Evolutionary conservation across 2,329 filamentous ascomycete genomes (phyloP).

Genomic region (Ceratocystis lukuohia): DNA sequence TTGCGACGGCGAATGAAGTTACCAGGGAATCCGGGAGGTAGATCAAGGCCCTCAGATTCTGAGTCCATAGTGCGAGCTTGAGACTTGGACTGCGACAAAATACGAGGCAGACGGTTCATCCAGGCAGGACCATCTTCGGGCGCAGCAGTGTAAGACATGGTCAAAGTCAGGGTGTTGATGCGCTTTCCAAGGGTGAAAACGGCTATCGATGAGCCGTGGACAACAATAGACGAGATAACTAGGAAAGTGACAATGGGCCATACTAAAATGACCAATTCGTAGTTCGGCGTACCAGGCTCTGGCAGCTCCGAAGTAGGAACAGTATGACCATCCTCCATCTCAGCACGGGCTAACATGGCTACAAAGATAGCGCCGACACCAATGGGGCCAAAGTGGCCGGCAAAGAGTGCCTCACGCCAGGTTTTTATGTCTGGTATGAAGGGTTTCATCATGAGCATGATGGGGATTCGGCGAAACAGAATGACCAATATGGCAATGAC

Average conservation of each 20-base stretch:
- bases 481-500: conserved; percentile 89
- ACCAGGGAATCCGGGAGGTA: conserved; percentile 56
- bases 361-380: conserved; percentile 95
- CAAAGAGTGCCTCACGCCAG: conserved; percentile 93
- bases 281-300: conserved; percentile 40
- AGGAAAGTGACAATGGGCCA: conserved; percentile 95
- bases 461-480: conserved; percentile 86
- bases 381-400: conserved; percentile 94
- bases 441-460: conserved; percentile 85
- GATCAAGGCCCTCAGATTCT: conserved; percentile 44
- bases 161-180: conserved; percentile 91
- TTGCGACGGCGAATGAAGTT: conserved; percentile 61
- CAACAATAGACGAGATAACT: conserved; percentile 84
- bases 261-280: conserved; percentile 66
- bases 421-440: conserved; percentile 95
- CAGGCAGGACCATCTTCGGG: conserved; percentile 80
- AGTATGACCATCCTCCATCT: conserved; percentile 63
- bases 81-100: conserved; percentile 57
- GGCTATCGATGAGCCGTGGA: conserved; percentile 94
- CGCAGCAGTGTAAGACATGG: conserved; percentile 87
- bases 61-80: conserved; percentile 78
- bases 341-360: conserved; percentile 82
- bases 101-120: conserved; percentile 82
- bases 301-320: conserved; percentile 58
- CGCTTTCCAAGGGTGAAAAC: conserved; percentile 96